A percentile compares a stretch with the other conserved stretches of the same genome.
phyloP scores from a whole-genome alignment of 805 yeast genomes.

The Wickerhamiella spandovensis region DNA sequence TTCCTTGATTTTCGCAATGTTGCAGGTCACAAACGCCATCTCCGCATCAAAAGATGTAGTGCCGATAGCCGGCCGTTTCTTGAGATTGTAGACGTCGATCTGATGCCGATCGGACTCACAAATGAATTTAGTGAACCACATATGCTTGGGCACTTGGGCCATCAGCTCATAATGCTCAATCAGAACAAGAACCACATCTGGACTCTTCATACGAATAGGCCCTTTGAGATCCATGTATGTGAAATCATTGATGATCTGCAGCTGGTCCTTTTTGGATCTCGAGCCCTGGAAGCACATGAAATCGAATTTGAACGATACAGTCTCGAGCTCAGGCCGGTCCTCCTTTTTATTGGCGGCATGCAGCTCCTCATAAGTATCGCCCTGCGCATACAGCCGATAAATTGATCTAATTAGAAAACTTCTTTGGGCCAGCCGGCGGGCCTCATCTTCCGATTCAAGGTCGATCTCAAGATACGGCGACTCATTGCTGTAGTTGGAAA shows the following conservation, averaged over 20 bases:
- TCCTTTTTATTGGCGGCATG: conserved; percentile 37
- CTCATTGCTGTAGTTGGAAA: conserved; percentile 41
- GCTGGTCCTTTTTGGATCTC: conserved; percentile 35
- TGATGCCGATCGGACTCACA: conserved; percentile 51
- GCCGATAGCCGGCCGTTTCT: conserved; percentile 76
- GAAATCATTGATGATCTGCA: conserved; percentile 59
- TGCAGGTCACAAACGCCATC: conserved; percentile 72
- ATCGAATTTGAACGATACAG: conserved; percentile 64
- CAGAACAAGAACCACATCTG: conserved; percentile 56
- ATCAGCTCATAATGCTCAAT: conserved; percentile 55
- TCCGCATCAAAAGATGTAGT: conserved; percentile 97
- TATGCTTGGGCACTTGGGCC: conserved; percentile 36
- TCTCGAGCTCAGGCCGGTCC: conserved; percentile 25
- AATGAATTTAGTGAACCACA: conserved; percentile 70
- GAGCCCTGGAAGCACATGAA: conserved; percentile 67
- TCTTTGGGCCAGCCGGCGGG: conserved; percentile 47
- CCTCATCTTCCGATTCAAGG: conserved; percentile 54
- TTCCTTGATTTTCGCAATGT: conserved; percentile 59
- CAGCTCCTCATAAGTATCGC: conserved; percentile 38
- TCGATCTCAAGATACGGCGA: conserved; percentile 61
- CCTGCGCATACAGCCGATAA: conserved; percentile 78
- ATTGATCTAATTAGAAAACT: conserved; percentile 61
- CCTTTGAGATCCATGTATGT: conserved; percentile 61
- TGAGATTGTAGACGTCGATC: conserved; percentile 68
- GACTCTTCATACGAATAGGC: conserved; percentile 59